phyloP scores from a whole-genome alignment of 148 eudicot species.

The Rhododendron williamsianum region DNA sequence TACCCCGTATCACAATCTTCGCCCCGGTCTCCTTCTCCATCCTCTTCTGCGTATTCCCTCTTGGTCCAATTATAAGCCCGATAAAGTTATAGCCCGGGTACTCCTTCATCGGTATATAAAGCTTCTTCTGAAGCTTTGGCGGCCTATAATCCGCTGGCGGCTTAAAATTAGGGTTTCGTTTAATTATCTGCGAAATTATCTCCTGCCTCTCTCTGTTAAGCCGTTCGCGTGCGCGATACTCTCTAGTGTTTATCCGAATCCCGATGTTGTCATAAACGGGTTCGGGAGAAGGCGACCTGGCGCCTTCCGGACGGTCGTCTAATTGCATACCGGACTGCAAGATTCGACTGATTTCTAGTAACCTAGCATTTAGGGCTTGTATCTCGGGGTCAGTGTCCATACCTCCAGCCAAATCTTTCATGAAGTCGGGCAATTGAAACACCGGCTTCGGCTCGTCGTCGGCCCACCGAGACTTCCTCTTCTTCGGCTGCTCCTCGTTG shows the following conservation, averaged over 20 bases:
- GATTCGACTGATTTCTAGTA: constrained; percentile 21
- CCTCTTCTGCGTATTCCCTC: constrained; percentile 33
- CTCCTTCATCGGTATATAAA: constrained; percentile 28
- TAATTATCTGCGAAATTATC: constrained; percentile 26
- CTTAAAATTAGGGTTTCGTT: constrained; percentile 21
- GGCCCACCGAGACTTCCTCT: constrained; percentile 20
- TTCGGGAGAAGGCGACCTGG: constrained; percentile 27
- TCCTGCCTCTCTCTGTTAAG: constrained; percentile 27
- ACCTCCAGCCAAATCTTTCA: constrained; percentile 26
- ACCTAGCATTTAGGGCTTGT: constrained; percentile 23
- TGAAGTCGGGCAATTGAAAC: constrained; percentile 29
- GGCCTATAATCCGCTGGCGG: constrained; percentile 31
- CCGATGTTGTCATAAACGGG: constrained; percentile 26
- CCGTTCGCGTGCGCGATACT: constrained; percentile 24
- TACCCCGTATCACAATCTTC: constrained; percentile 83
- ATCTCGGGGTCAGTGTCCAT: constrained; percentile 26
- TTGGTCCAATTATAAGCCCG: constrained; percentile 27
- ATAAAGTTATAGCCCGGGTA: constrained; percentile 29
- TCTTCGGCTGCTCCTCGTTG: constrained; percentile 14
- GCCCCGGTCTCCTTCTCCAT: constrained; percentile 95
- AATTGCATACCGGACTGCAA: constrained; percentile 19
- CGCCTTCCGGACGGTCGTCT: constrained; percentile 21
- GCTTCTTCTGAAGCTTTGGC: constrained; percentile 29
- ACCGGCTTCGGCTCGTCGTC: constrained; percentile 22
- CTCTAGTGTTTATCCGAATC: constrained; percentile 22